Evolutionary conservation across 2,329 filamentous ascomycete species (phyloP).

Genomic region (Ophiostoma perfectum): DNA sequence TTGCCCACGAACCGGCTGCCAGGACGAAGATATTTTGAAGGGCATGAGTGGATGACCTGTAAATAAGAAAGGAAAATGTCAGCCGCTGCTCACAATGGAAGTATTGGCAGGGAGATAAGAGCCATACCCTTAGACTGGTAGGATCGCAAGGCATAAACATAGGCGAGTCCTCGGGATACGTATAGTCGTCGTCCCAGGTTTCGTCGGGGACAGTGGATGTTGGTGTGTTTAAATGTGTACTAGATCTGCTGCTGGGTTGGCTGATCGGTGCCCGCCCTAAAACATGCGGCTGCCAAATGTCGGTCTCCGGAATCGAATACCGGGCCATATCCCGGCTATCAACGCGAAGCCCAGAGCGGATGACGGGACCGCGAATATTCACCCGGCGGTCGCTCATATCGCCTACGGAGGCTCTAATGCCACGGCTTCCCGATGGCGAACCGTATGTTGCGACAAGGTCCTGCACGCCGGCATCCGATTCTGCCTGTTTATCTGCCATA

Average conservation of each 20-base stretch:
- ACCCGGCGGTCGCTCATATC: not conserved
- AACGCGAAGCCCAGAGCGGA: not conserved
- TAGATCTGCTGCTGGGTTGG: not conserved
- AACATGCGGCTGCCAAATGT: constrained; percentile 27
- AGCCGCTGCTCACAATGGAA: not conserved
- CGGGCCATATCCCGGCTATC: constrained; percentile 25
- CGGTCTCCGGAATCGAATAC: constrained; percentile 17
- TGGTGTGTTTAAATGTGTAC: not conserved
- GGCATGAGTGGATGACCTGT: constrained; percentile 69
- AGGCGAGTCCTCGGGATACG: constrained; percentile 32
- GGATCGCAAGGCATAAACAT: constrained; percentile 49
- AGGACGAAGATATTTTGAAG: constrained; percentile 78
- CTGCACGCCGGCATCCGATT: constrained; percentile 28
- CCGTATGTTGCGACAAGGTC: not conserved
- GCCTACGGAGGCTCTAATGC: not conserved
- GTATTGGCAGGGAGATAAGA: not conserved
- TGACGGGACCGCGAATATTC: not conserved
- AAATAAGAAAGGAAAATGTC: constrained; percentile 9
- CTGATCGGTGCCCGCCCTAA: not conserved
- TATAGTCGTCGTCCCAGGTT: constrained; percentile 33
- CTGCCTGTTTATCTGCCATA: constrained; percentile 29
- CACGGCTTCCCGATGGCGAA: not conserved
- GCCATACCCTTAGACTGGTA: constrained; percentile 51
- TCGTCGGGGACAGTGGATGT: constrained; percentile 14
- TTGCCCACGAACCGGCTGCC: constrained; percentile 86